A percentile compares a stretch with the other conserved stretches of the same genome.
phyloP scores from a whole-genome alignment of 2,329 filamentous ascomycete species.

The Aspergillus uvarum region DNA sequence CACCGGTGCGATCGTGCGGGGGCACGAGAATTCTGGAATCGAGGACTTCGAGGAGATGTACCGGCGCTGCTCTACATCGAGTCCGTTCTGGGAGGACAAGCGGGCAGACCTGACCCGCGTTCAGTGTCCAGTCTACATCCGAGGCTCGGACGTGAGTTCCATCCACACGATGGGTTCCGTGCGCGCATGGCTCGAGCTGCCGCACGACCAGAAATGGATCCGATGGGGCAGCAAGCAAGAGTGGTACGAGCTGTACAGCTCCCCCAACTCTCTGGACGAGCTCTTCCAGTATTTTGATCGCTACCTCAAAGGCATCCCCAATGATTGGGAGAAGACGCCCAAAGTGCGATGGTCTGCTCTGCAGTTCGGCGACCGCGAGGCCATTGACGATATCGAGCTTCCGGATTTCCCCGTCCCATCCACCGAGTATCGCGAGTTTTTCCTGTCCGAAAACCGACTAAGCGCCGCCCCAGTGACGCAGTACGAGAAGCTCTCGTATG shows the following conservation, averaged over 20 bases:
- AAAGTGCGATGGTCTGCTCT: slow-evolving; percentile 46
- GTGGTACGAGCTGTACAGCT: slow-evolving; percentile 48
- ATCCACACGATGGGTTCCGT: slow-evolving; percentile 41
- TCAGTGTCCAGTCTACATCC: slow-evolving; percentile 38
- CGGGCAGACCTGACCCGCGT: slow-evolving; percentile 38
- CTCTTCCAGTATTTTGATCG: slow-evolving; percentile 48
- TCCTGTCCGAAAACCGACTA: slow-evolving; percentile 23
- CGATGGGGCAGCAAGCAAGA: slow-evolving; percentile 44
- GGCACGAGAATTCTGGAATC: slow-evolving; percentile 27
- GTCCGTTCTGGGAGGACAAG: slow-evolving; percentile 43
- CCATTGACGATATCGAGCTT: slow-evolving; percentile 32
- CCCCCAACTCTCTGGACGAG: slow-evolving; percentile 36
- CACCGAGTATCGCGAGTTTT: slow-evolving; percentile 37
- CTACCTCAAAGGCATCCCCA: slow-evolving; percentile 46
- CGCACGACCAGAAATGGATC: slow-evolving; percentile 47
- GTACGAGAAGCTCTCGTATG: slow-evolving; percentile 28
- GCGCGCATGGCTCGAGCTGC: slow-evolving; percentile 40
- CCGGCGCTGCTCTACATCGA: slow-evolving; percentile 32
- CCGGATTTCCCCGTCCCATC: slow-evolving; percentile 37
- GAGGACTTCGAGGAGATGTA: slow-evolving; percentile 49
- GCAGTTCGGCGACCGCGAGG: slow-evolving; percentile 34
- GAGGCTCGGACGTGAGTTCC: slow-evolving; percentile 33
- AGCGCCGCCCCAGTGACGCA: background rate
- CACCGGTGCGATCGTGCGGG: slow-evolving; percentile 39
- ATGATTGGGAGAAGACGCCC: slow-evolving; percentile 51